Evolutionary conservation across 306 rosid genomes (phyloP), one percentile per base, ranked within the genome.

Genomic region (Quercus suber): DNA sequence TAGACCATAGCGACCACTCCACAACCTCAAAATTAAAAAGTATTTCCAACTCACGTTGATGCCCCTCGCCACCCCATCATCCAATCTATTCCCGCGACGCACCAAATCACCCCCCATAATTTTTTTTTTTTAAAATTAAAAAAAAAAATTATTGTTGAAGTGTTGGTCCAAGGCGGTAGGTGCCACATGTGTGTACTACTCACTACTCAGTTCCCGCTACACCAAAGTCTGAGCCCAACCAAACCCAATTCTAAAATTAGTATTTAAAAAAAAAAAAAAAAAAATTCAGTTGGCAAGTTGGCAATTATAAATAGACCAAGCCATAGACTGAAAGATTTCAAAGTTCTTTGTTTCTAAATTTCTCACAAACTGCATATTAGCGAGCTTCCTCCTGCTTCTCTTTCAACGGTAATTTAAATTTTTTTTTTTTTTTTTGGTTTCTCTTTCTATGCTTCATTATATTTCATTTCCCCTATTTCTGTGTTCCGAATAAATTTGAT

Each of bases 131-230:
- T 21, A 21, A 1, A 37, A 37, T 37, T 7, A 7, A 23, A 58
- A 60, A 14, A 14, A 10, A 31, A 31, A 27, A 15, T 27, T 20
- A 10, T 18, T 17, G 76, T 79, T 69, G 85, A 79, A 82, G 71
- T 82, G 69, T 71, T 37, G 87, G 87, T 82, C 78, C 69, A 41
- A 78, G 84, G 67, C 49, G 80, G 86, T 90, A 78, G 89, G 89
- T 88, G 69, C 76, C 53, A 14, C 86, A 70, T 78, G 89, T 85
- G 72, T 72, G 35, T 20, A 52, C 41, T 55, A 3, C 49, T 60
- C 33, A 13, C 41, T 55, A 1, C 49, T 60, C 33, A 7, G 31
- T 78, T 78, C 73, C 69, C 65, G 76, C 79, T 61, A 8, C 30
- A 31, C 30, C 79, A 82, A 82, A 74, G 13, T 79, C 18, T 2